Evolutionary conservation across 495 filamentous ascomycete genomes (phyloP), one percentile per base, ranked within the genome.

Genomic region (Daldinia vernicosa): DNA sequence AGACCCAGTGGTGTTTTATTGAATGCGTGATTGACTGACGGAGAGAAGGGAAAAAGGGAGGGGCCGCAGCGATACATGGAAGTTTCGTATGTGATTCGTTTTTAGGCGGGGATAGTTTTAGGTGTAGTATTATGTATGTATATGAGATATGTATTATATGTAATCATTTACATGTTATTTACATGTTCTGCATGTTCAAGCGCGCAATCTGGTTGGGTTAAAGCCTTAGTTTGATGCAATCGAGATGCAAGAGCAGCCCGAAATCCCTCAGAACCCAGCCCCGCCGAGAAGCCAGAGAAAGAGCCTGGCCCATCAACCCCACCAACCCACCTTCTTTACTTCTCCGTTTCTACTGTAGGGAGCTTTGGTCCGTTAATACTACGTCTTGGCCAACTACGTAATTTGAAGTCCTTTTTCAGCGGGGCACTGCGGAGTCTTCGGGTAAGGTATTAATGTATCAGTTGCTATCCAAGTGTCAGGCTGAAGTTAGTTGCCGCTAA

Each of bases 311-410:
- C 37, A 39, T 15, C 15, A 40, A 35, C 7, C 27, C 53, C 26
- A 11, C 53, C 12, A 47, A 22, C 15, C 39, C 40, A 17, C 40
- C 17, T 45, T 45, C 15, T 45, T 14, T 35, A 2, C 33, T 35
- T 35, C 33, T 35, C 3, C 14, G 9, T 9, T 33, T 19, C 53
- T 19, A n/a, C 27, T 14, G 14, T 55, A 35, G 30, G 66, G 58
- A 71, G 69, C 63, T 67, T 67, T 67, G 63, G 51, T 71, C 69
- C 68, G 68, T 52, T 57, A n/a, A n/a, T n/a, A n/a, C n/a, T n/a
- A 27, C 22, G 37, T 43, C 54, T 58, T 50, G 63, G 54, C 60
- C 69, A 67, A 65, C 69, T 72, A 72, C 69, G 69, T 68, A 72
- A 72, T 72, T 53, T 15, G 2, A 51, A 15, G 27, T 43, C 33